Percentiles rank a stretch among this genome's conserved stretches.
These are phyloP conservation scores for Nothophoma quercina DNA, from an alignment of 2,329 filamentous ascomycete genomes.

Conservation along the genomic window DNA sequence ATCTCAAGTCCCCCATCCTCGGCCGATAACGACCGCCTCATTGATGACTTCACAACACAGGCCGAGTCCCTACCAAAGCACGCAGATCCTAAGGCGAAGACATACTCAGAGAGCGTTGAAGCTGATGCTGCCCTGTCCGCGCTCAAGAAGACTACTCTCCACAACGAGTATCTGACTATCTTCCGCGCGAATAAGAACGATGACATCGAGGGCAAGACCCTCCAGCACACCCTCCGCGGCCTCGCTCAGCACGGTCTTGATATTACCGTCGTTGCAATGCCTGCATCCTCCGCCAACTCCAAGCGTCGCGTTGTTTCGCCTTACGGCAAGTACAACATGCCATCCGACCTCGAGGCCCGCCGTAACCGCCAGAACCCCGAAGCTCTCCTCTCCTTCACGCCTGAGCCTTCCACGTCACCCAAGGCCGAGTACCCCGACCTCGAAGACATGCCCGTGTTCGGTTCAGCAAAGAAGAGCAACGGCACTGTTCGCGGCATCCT, in stretches of 20 bases:
- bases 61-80: conserved; percentile 40
- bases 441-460: conserved; percentile 39
- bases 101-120: conserved; percentile 35
- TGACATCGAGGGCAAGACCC: conserved; percentile 21
- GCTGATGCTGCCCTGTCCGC: conserved; percentile 29
- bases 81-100: conserved; percentile 35
- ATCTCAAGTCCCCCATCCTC: conserved; percentile 43
- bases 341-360: conserved; percentile 26
- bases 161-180: conserved; percentile 43
- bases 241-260: conserved; percentile 33
- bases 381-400: conserved; percentile 37
- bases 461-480: conserved; percentile 30
- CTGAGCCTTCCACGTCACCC: conserved; percentile 37
- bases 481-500: conserved; percentile 61
- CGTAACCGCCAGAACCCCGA: conserved; percentile 42
- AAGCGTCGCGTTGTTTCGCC: conserved; percentile 43
- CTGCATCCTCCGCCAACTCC: conserved; percentile 31
- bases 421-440: conserved; percentile 32
- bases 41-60: conserved; percentile 47
- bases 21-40: conserved; percentile 46
- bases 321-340: conserved; percentile 47
- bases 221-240: conserved; percentile 24
- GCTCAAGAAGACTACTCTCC: conserved; percentile 26
- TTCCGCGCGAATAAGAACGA: conserved; percentile 35
- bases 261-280: conserved; percentile 50